Percentiles rank a stretch among this genome's conserved stretches.
Conservation (phyloP, 148 eudicot species). For the Limonium bicolor region DNA sequence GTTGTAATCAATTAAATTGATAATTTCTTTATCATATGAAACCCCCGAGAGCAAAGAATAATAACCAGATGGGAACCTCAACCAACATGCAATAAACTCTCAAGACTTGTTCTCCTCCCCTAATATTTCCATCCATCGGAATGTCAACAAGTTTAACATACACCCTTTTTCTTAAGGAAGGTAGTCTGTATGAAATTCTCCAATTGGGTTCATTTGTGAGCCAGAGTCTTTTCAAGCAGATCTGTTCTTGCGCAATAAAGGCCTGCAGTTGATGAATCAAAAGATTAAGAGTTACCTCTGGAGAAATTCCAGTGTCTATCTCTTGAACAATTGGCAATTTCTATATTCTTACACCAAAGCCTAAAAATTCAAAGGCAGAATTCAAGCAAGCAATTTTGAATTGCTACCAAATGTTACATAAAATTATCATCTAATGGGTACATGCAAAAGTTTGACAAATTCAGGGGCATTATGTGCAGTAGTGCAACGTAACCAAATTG, state of each 20-base stretch:
- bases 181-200: constrained; percentile 54
- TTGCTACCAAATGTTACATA: too few relatives aligned
- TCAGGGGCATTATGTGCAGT: too few relatives aligned
- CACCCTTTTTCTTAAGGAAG: constrained; percentile 42
- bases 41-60: constrained; percentile 93
- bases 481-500: too few relatives aligned
- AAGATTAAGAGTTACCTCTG: too few relatives aligned
- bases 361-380: too few relatives aligned
- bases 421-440: too few relatives aligned
- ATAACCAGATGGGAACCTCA: constrained; percentile 74
- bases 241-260: constrained; percentile 93
- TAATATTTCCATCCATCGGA: constrained; percentile 33
- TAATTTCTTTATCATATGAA: constrained; percentile 54
- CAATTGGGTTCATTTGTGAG: constrained; percentile 46
- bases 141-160: constrained; percentile 52
- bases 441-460: too few relatives aligned
- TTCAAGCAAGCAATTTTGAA: too few relatives aligned
- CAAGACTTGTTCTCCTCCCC: constrained; percentile 50
- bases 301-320: too few relatives aligned
- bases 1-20: constrained; percentile 47
- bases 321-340: too few relatives aligned
- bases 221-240: constrained; percentile 68
- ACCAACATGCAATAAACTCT: constrained; percentile 32
- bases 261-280: too few relatives aligned
- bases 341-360: too few relatives aligned